These are phyloP conservation scores for Piromyces finnis DNA, from an alignment of 192 early-diverging fungal species.

Conservation along the genomic window DNA sequence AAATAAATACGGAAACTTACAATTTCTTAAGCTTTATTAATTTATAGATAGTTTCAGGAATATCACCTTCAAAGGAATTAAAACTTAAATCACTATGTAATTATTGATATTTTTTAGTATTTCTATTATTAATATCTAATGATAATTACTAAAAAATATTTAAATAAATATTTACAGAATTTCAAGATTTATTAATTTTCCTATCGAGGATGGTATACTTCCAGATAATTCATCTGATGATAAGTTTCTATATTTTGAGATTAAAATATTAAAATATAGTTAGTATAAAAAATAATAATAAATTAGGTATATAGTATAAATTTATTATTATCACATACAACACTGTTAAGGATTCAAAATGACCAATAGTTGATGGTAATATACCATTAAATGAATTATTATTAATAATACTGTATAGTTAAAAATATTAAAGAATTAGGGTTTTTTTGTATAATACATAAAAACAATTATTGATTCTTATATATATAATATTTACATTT, in stretches of 20 bases:
- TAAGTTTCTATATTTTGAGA: not conserved
- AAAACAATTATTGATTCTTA: no score
- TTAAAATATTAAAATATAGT: no score
- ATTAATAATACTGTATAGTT: not conserved
- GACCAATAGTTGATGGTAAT: not conserved
- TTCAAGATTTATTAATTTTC: not conserved
- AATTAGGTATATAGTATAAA: not conserved
- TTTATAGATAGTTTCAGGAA: not conserved
- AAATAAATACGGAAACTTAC: not conserved
- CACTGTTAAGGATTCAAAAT: not conserved
- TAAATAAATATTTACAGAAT: not conserved
- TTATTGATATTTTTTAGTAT: no score
- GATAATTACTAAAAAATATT: no score
- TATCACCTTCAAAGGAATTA: not conserved
- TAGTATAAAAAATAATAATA: not conserved
- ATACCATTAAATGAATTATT: not conserved
- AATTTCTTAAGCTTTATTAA: not conserved
- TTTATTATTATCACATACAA: not conserved
- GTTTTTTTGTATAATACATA: no score
- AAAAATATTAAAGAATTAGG: no score
- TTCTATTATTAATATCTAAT: not conserved
- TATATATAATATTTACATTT: not conserved
- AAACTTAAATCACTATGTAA: not conserved
- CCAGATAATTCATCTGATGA: not conserved
- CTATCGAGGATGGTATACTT: not conserved